Conservation (phyloP, 106 monocot genomes). For the Amphibolis antarctica region DNA sequence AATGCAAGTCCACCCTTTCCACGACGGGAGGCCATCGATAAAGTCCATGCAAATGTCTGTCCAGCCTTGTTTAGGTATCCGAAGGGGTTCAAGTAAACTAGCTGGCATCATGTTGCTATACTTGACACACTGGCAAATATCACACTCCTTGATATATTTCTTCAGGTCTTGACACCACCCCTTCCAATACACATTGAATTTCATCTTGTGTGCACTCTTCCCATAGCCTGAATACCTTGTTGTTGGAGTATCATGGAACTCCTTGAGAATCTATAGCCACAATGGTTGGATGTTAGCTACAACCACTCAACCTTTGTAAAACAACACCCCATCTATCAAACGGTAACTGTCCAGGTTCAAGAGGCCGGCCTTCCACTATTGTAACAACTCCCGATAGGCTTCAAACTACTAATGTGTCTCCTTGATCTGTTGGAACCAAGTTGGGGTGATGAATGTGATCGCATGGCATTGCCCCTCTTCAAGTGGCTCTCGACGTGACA, state of each 20-base stretch:
- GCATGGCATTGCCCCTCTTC: background rate
- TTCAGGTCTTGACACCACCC: too few species aligned
- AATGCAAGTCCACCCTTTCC: background rate
- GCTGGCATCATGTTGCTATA: background rate
- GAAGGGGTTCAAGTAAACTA: background rate
- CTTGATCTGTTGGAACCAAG: background rate
- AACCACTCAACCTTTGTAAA: background rate
- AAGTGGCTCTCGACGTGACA: background rate
- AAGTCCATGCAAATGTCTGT: background rate
- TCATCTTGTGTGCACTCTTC: background rate
- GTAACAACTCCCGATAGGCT: rapidly evolving
- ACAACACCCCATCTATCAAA: background rate
- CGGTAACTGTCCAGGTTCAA: background rate
- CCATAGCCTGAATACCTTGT: background rate
- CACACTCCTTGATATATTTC: background rate
- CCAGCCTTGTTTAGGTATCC: background rate
- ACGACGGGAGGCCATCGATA: background rate
- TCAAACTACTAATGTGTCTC: background rate
- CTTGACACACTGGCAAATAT: background rate
- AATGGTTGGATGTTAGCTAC: background rate
- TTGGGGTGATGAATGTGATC: background rate
- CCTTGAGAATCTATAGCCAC: background rate
- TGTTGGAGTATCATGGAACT: background rate
- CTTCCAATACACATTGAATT: background rate
- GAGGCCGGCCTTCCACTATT: background rate